Conservation (phyloP, 768 basidiomycete genomes). For the Mycena kentingensis region DNA sequence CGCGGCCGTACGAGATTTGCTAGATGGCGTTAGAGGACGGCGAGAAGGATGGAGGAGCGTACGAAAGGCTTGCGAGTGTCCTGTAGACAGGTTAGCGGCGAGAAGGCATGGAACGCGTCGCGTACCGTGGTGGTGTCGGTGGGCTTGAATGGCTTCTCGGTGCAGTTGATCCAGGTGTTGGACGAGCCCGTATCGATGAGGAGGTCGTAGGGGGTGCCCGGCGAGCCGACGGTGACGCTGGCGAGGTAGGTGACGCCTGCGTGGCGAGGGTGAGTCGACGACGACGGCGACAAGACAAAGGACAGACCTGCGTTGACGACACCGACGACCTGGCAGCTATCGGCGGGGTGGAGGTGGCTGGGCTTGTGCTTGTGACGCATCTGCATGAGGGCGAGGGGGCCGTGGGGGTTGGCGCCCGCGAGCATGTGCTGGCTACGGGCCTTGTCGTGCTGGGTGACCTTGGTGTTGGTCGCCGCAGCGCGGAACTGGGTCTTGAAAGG, state of each 20-base stretch:
- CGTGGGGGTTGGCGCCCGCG: slow-evolving; percentile 17
- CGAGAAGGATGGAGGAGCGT: not conserved
- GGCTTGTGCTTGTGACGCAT: not conserved
- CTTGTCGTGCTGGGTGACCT: slow-evolving; percentile 12
- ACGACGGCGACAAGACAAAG: not conserved
- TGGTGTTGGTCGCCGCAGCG: not conserved
- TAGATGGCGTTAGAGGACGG: slow-evolving; percentile 16
- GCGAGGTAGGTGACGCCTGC: slow-evolving; percentile 19
- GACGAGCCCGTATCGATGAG: slow-evolving; percentile 41
- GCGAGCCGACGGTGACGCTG: slow-evolving; percentile 1
- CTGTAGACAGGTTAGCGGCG: not conserved
- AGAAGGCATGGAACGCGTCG: not conserved
- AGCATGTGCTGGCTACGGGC: slow-evolving; percentile 11
- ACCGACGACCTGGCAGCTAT: not conserved
- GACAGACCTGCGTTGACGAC: slow-evolving; percentile 9
- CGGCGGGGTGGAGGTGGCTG: not conserved
- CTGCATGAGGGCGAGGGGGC: slow-evolving; percentile 2
- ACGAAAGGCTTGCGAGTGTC: slow-evolving; percentile 17
- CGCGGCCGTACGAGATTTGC: slow-evolving; percentile 49
- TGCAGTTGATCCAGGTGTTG: slow-evolving; percentile 52
- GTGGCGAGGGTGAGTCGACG: not conserved
- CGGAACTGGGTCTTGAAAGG: slow-evolving; percentile 12
- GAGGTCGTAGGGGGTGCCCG: slow-evolving; percentile 12
- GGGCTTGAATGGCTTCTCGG: slow-evolving; percentile 31
- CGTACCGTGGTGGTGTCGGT: slow-evolving; percentile 39